Evolutionary conservation across 164 flowering plant species (phyloP).

Genomic region (Stephania yunnanensis): DNA sequence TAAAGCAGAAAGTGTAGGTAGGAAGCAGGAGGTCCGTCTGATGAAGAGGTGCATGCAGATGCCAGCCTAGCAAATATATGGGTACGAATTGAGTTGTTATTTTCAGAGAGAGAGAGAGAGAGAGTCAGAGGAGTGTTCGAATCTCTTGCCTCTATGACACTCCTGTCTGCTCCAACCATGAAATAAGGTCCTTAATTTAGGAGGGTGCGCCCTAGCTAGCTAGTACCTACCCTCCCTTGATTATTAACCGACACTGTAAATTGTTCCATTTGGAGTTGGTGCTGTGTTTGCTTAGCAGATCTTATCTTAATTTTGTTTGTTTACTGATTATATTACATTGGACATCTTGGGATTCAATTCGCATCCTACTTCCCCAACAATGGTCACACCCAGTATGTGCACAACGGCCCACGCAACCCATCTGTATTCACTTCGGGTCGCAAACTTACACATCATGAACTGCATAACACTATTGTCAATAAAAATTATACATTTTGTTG

Average conservation of each 20-base stretch:
- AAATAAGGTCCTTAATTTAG: background rate
- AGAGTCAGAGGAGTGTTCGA: background rate
- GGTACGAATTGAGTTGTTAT: constrained; percentile 1
- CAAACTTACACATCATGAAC: too few relatives aligned
- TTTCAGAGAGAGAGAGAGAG: background rate
- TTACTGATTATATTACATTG: background rate
- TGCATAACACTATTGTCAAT: too few relatives aligned
- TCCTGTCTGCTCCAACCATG: background rate
- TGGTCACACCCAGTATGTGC: too few relatives aligned
- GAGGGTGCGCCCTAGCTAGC: background rate
- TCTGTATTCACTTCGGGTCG: too few relatives aligned
- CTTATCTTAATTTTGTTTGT: background rate
- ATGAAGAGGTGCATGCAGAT: background rate
- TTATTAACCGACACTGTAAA: constrained; percentile 1
- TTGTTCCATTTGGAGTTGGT: background rate
- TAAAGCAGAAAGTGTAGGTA: background rate
- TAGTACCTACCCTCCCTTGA: background rate
- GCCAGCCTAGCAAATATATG: background rate
- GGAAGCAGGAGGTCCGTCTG: background rate
- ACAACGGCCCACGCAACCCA: too few relatives aligned
- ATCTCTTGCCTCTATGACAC: background rate
- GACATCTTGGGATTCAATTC: too few relatives aligned
- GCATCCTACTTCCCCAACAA: too few relatives aligned
- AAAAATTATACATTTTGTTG: too few relatives aligned
- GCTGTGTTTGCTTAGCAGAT: background rate